Conservation (phyloP, 257 asterid genomes). For the Linaria vulgaris region DNA sequence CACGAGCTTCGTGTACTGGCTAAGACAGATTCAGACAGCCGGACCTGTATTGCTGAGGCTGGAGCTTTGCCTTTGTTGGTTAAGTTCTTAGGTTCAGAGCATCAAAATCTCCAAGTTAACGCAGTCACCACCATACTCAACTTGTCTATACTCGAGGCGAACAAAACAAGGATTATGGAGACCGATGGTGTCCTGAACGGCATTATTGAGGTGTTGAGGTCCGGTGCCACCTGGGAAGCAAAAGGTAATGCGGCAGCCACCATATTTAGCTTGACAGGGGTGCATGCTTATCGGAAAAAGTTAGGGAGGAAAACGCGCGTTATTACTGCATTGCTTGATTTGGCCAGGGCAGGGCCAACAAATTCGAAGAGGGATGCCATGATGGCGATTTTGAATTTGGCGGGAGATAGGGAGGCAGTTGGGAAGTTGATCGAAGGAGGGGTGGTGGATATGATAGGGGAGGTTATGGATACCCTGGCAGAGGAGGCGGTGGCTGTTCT, state of each 20-base stretch:
- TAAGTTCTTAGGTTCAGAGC: slow-evolving; percentile 55
- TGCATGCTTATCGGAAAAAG: slow-evolving; percentile 55
- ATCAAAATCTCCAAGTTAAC: slow-evolving; percentile 70
- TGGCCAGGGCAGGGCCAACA: slow-evolving; percentile 61
- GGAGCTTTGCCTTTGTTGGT: slow-evolving; percentile 69
- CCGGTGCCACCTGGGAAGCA: slow-evolving; percentile 90
- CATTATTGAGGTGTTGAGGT: slow-evolving; percentile 65
- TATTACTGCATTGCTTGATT: slow-evolving; percentile 57
- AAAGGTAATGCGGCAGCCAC: slow-evolving; percentile 95
- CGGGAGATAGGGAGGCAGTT: slow-evolving; percentile 70
- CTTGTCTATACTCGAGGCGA: slow-evolving; percentile 75
- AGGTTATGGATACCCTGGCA: slow-evolving; percentile 50
- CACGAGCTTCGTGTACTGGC: slow-evolving; percentile 78
- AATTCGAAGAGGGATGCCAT: slow-evolving; percentile 68
- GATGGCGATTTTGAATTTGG: slow-evolving; percentile 75
- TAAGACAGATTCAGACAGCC: slow-evolving; percentile 75
- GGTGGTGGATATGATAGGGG: slow-evolving; percentile 62
- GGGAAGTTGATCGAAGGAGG: slow-evolving; percentile 70
- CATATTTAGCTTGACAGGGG: slow-evolving; percentile 63
- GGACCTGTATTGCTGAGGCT: slow-evolving; percentile 76
- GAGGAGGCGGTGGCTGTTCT: slow-evolving; percentile 79
- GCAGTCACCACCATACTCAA: slow-evolving; percentile 83
- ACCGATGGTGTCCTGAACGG: slow-evolving; percentile 73
- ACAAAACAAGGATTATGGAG: slow-evolving; percentile 70
- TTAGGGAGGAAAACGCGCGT: slow-evolving; percentile 62